Base-by-base conservation (phyloP, 768 basidiomycete genomes). In the Mycena capillaripes region DNA sequence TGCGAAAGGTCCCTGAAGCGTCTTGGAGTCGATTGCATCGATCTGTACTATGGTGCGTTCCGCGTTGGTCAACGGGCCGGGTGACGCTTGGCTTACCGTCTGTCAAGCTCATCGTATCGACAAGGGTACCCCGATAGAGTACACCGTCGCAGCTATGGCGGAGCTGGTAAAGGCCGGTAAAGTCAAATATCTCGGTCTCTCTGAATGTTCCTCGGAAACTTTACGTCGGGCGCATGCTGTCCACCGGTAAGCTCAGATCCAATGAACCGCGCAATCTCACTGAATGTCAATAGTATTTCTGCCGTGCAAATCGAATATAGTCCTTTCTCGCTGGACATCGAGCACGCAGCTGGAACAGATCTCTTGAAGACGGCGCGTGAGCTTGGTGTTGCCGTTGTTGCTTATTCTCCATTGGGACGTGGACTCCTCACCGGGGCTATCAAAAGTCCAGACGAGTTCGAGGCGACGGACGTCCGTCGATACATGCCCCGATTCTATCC, bases 281-380 rank as follows among this genome's bases (percentile, higher is more conserved):
- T n/a, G n/a, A n/a, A n/a, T n/a, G n/a, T 16, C 16, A 38, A 10
- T 11, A 38, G 38, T 38, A 83, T 85, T 21, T 56, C 82, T 5
- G 79, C 81, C 0, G 63, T 85, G 21, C 82, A 85, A 71, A 75
- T 83, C 25, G 84, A 85, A 44, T 85, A 83, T 65, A 80, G 78
- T 0, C 78, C 82, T 10, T 83, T 83, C 66, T 78, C 38, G 16
- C 60, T 72, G 21, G 71, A 70, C 57, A 75, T 75, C 44, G 83
- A 85, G 63, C 73, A 79, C 67, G 66, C 76, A 78, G 80, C 56
- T 64, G 58, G 2, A 72, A 38, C 38, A 16, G 2, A 38, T 16
- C 38, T 85, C 1, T 59, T 81, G 25, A 19, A 17, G 10, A 56
- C 32, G 25, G 55, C 55, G 19, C 55, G 32, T 32, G 55, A 56